Conservation (phyloP, 768 basidiomycete genomes). For the Boletus subparvulus region DNA sequence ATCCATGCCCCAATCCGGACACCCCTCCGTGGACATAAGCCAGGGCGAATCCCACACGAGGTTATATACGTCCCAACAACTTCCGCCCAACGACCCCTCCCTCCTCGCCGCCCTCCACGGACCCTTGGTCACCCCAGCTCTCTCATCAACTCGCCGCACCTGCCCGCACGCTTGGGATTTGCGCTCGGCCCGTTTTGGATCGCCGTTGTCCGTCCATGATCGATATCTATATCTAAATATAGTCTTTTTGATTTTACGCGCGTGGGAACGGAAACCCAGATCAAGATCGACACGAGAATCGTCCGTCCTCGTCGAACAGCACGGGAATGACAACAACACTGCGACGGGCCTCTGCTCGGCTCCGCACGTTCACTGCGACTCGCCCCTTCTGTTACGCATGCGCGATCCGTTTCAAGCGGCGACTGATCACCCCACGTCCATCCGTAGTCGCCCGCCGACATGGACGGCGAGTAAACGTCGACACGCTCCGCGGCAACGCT, state of each 20-base stretch:
- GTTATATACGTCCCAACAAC: neutral
- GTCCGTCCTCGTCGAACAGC: neutral
- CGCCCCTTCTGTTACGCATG: no score
- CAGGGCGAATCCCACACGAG: slow-evolving; percentile 21
- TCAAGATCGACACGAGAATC: slow-evolving; percentile 55
- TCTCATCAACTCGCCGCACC: neutral
- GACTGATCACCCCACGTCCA: no score
- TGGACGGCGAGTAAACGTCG: no score
- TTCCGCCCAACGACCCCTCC: neutral
- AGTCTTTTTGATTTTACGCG: slow-evolving; percentile 35
- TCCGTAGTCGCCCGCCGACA: no score
- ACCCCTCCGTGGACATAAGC: slow-evolving; percentile 32
- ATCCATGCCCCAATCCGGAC: slow-evolving; percentile 22
- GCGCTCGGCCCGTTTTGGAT: slow-evolving; percentile 26
- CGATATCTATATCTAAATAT: slow-evolving; percentile 2
- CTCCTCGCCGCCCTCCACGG: slow-evolving; percentile 23
- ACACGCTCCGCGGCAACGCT: no score
- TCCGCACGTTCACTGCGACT: no score
- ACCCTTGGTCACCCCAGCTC: slow-evolving; percentile 1
- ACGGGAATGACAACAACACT: no score
- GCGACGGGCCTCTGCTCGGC: no score
- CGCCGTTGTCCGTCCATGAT: slow-evolving; percentile 11
- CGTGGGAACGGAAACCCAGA: slow-evolving; percentile 48
- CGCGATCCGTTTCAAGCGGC: no score
- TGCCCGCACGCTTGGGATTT: slow-evolving; percentile 15